phyloP scores from a whole-genome alignment of 2,329 filamentous ascomycete genomes.

The Verruconis gallopava region DNA sequence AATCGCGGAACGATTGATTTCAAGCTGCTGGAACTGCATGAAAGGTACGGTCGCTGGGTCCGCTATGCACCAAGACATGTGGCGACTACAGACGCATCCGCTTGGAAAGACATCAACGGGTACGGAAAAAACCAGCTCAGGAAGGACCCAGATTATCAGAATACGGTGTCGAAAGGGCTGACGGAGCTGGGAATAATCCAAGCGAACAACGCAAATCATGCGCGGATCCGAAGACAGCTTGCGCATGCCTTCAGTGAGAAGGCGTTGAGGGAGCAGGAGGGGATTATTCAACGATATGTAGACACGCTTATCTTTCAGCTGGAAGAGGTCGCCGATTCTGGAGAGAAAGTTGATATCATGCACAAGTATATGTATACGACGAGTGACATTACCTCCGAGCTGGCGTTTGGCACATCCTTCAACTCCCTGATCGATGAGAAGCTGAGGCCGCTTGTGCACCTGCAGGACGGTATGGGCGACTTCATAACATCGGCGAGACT shows the following conservation, averaged over 20 bases:
- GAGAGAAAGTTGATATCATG: constrained; percentile 1
- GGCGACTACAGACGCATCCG: constrained; percentile 26
- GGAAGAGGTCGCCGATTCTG: background rate
- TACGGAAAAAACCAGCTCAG: background rate
- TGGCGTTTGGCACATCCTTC: background rate
- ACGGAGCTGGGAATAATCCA: background rate
- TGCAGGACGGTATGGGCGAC: background rate
- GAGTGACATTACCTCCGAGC: constrained; percentile 1
- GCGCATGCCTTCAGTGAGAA: constrained; percentile 5
- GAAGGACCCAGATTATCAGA: background rate
- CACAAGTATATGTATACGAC: constrained; percentile 1
- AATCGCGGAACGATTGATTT: constrained; percentile 25
- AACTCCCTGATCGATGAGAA: background rate
- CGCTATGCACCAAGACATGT: constrained; percentile 33
- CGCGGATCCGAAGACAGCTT: background rate
- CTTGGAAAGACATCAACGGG: constrained; percentile 32
- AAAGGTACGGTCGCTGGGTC: constrained; percentile 32
- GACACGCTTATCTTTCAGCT: background rate
- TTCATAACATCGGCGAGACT: background rate
- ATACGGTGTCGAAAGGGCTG: background rate
- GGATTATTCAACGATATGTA: background rate
- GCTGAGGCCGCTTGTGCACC: background rate
- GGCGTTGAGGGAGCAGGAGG: constrained; percentile 1
- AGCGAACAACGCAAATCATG: background rate
- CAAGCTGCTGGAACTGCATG: constrained; percentile 22